Evolutionary conservation across 2,329 filamentous ascomycete genomes (phyloP), one percentile per base, ranked within the genome.

Genomic region (Ceratocystis huliohia): DNA sequence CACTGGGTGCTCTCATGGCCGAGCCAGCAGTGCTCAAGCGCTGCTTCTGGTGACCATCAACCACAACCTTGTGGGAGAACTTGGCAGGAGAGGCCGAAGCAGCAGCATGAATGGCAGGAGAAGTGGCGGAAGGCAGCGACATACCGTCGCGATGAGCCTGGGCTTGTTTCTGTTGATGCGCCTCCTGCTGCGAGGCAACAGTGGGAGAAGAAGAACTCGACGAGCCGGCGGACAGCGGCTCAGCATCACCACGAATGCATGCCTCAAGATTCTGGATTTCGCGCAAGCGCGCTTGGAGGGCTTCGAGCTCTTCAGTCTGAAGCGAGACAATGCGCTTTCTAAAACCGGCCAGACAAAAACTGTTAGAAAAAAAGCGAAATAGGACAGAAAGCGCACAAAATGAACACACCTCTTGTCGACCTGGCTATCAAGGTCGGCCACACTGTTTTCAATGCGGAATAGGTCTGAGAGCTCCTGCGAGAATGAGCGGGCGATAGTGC

Each of bases 241-340:
- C 30, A 17, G 59, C 20, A 66, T 68, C 75, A 68, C 71, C 72
- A 71, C 78, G 83, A 65, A 97, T 82, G 57, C 88, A 87, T 15
- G 88, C 82, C 77, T 96, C 92, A 76, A 94, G 91, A 72, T 91
- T 91, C 71, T 85, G 87, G 71, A 97, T 84, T 73, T 91, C 91
- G 71, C 85, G 87, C 71, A 97, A 84, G 71, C 86, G 87, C 64
- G 85, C 85, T 77, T 96, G 91, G 72, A 97, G 86, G 66, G 87
- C 85, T 76, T 96, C 87, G 70, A 97, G 87, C 76, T 96, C 90
- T 69, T 85, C 84, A 66, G 84, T 84, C 74, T 90, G 88, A 64
- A 82, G 84, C 70, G 82, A 83, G 73, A 97, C 86, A 68, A 84
- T 83, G 73, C 91, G 85, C 78, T 94, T 94, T 77, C 91, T 96